Conservation (phyloP, 441 rosid species). For the Pelargonium fulgidum region DNA sequence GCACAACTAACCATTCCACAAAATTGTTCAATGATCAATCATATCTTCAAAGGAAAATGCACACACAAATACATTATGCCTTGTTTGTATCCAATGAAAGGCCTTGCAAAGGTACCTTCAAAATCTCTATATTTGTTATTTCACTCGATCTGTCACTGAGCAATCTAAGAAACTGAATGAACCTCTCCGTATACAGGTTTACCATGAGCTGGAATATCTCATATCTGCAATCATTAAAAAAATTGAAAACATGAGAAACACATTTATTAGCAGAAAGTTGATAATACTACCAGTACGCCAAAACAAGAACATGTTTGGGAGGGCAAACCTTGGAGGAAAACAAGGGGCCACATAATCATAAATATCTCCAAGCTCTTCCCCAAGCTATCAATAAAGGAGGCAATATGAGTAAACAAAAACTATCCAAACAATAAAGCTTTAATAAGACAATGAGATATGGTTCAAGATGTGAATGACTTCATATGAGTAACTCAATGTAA, state of each 20-base stretch:
- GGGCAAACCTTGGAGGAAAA: conserved; percentile 93
- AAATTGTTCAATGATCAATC: not conserved
- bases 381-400: conserved; percentile 45
- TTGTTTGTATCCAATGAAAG: conserved; percentile 10
- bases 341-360: conserved; percentile 99
- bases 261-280: not conserved
- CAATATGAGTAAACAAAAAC: conserved; percentile 17
- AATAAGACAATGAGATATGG: not conserved
- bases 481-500: not conserved
- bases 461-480: not conserved
- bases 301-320: conserved; percentile 13
- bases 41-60: conserved; percentile 8
- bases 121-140: conserved; percentile 87
- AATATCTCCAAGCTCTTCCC: conserved; percentile 98
- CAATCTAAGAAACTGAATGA: conserved; percentile 95
- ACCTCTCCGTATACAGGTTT: conserved; percentile 95
- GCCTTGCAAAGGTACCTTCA: conserved; percentile 53
- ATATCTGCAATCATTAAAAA: conserved; percentile 55
- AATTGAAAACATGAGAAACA: not conserved
- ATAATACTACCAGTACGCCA: conserved; percentile 13
- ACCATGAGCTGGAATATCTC: conserved; percentile 99
- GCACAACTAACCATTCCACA: conserved; percentile 1
- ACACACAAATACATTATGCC: conserved; percentile 9
- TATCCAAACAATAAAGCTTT: conserved; percentile 2
- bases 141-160: conserved; percentile 89